Conservation (phyloP, 2,329 filamentous ascomycete genomes). For the Colletotrichum sp. region DNA sequence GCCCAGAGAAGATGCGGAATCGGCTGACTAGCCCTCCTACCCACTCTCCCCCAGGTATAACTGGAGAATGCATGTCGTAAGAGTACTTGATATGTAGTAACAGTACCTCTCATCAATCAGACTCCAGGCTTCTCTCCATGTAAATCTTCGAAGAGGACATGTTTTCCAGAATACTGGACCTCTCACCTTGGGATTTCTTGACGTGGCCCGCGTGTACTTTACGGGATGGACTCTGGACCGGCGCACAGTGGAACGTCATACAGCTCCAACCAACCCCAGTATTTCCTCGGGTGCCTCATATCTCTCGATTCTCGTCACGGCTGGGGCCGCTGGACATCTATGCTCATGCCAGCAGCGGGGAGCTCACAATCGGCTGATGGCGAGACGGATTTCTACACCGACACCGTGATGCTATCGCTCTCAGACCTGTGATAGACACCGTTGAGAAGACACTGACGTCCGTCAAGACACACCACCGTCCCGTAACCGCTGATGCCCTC, state of each 20-base stretch:
- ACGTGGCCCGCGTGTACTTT: neutral
- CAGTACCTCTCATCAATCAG: neutral
- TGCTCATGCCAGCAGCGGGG: neutral
- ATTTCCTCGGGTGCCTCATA: neutral
- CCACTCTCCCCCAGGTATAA: neutral
- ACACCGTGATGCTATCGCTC: neutral
- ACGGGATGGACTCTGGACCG: neutral
- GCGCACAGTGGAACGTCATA: neutral
- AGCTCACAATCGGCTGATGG: neutral
- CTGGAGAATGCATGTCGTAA: neutral
- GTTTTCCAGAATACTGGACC: neutral
- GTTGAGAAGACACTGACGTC: neutral
- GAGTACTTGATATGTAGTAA: neutral
- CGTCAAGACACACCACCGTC: neutral
- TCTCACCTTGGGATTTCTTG: neutral
- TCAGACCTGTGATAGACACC: neutral
- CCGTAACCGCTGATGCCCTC: neutral
- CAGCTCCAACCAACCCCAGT: neutral
- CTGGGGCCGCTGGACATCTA: fast-evolving
- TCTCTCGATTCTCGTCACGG: neutral
- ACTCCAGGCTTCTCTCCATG: neutral
- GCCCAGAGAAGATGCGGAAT: neutral
- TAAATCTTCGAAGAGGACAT: neutral
- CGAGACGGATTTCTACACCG: neutral
- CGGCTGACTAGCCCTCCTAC: neutral